A percentile compares a stretch with the other conserved stretches of the same genome.
Conservation (phyloP, 192 early-diverging fungal species). For the Coemansia sp. region DNA sequence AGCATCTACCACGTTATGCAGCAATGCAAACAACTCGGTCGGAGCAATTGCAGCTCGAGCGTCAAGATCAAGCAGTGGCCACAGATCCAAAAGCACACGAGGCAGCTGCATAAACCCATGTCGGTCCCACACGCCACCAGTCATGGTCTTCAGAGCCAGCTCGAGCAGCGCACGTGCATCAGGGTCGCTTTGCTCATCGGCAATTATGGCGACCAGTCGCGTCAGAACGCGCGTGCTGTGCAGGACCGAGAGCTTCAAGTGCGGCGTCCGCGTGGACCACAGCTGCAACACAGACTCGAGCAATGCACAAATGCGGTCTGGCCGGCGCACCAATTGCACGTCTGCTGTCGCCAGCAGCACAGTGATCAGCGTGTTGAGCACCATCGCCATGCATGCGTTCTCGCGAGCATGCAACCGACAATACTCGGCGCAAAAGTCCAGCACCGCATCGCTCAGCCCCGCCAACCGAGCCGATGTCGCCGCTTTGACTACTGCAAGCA, state of each 20-base stretch:
- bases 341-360: conserved; percentile 27
- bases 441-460: conserved; percentile 12
- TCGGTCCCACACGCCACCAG: conserved; percentile 40
- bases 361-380: conserved; percentile 30
- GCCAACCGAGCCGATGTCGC: conserved; percentile 24
- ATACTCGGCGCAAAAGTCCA: conserved; percentile 46
- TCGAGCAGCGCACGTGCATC: conserved; percentile 23
- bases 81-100: conserved; percentile 28
- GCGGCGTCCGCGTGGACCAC: conserved; percentile 38
- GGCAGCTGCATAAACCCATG: conserved; percentile 43
- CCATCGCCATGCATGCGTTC: conserved; percentile 20
- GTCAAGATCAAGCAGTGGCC: conserved; percentile 12
- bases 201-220: conserved; percentile 17
- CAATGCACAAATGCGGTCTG: conserved; percentile 13
- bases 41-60: not conserved
- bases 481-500: conserved; percentile 28
- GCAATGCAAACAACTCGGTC: conserved; percentile 8
- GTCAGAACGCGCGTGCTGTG: conserved; percentile 34
- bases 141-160: conserved; percentile 33
- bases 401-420: conserved; percentile 29
- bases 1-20: conserved; percentile 23
- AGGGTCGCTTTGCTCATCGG: not conserved
- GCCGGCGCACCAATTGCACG: conserved; percentile 7
- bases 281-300: conserved; percentile 28
- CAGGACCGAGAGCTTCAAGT: conserved; percentile 24